phyloP scores from a whole-genome alignment of 2,329 filamentous ascomycete genomes.

The Claviceps monticola region DNA sequence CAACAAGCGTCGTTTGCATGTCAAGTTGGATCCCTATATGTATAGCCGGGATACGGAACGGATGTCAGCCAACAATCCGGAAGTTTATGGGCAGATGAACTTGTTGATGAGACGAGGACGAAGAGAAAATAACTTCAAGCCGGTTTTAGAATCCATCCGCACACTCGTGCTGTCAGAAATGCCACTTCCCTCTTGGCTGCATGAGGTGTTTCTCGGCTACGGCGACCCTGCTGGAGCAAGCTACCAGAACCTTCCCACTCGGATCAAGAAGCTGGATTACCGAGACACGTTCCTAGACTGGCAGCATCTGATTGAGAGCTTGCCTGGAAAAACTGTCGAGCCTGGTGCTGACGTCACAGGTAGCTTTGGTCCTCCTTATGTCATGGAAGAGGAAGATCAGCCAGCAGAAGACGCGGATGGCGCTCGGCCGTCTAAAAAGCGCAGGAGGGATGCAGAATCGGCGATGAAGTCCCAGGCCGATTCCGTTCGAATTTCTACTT shows the following conservation, averaged over 20 bases:
- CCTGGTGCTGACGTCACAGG: conserved; percentile 56
- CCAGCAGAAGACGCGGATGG: conserved; percentile 34
- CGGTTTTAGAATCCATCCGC: conserved; percentile 82
- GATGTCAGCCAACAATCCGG: conserved; percentile 50
- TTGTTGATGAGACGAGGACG: conserved; percentile 69
- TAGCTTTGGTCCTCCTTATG: conserved; percentile 77
- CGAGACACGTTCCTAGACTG: conserved; percentile 91
- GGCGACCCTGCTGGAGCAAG: conserved; percentile 81
- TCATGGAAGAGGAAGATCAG: conserved; percentile 55
- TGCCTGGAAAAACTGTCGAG: conserved; percentile 78
- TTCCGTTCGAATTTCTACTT: conserved; percentile 72
- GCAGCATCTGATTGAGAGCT: conserved; percentile 81
- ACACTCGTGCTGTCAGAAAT: conserved; percentile 74
- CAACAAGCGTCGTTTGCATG: conserved; percentile 56
- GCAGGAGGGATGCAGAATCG: conserved; percentile 64
- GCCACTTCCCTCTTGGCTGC: conserved; percentile 78
- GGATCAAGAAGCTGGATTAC: conserved; percentile 70
- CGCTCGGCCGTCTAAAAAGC: conserved; percentile 65
- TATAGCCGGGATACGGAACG: conserved; percentile 66
- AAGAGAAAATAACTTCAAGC: conserved; percentile 94
- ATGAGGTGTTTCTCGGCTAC: conserved; percentile 95
- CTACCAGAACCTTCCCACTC: conserved; percentile 70
- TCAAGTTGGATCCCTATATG: conserved; percentile 66
- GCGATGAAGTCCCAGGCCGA: conserved; percentile 47
- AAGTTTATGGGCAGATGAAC: conserved; percentile 77